Evolutionary conservation across 1,139 yeast species (phyloP).

Genomic region (Geotrichum klebahnii): DNA sequence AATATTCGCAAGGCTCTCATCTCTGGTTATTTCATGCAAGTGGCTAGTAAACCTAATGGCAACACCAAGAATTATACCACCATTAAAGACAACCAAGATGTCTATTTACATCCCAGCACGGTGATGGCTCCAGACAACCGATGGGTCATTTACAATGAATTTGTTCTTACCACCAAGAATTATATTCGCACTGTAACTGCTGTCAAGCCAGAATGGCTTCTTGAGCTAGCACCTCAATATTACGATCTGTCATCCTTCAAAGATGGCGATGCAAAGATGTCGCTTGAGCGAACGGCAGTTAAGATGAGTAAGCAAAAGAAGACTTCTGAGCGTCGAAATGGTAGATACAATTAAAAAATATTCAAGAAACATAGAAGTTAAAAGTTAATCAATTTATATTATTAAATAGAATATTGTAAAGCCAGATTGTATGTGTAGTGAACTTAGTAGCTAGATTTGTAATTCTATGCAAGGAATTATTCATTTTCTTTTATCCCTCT

Average conservation of each 20-base stretch:
- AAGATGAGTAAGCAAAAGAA: conserved; percentile 25
- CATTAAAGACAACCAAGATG: conserved; percentile 93
- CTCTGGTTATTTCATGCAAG: conserved; percentile 98
- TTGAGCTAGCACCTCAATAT: conserved; percentile 82
- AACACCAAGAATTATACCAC: conserved; percentile 76
- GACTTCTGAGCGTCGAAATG: background rate
- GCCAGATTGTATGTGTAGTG: too few species aligned
- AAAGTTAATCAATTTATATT: background rate
- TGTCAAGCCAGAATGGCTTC: conserved; percentile 85
- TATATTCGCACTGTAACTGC: conserved; percentile 93
- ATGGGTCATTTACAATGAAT: conserved; percentile 92
- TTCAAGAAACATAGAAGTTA: background rate
- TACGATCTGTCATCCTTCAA: conserved; percentile 69
- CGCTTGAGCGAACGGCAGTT: conserved; percentile 61
- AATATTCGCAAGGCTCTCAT: conserved; percentile 81
- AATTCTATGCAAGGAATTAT: background rate
- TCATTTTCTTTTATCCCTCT: too few species aligned
- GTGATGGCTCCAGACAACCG: conserved; percentile 81
- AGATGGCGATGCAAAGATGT: conserved; percentile 78
- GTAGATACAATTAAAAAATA: conserved; percentile 13
- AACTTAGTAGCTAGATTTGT: too few species aligned
- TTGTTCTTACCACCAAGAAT: conserved; percentile 88
- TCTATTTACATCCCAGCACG: conserved; percentile 86
- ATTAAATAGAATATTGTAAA: background rate
- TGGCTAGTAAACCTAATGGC: conserved; percentile 53